Percentiles rank a stretch among this genome's conserved stretches.
phyloP scores from a whole-genome alignment of 768 basidiomycete genomes.

The Obba rivulosa region DNA sequence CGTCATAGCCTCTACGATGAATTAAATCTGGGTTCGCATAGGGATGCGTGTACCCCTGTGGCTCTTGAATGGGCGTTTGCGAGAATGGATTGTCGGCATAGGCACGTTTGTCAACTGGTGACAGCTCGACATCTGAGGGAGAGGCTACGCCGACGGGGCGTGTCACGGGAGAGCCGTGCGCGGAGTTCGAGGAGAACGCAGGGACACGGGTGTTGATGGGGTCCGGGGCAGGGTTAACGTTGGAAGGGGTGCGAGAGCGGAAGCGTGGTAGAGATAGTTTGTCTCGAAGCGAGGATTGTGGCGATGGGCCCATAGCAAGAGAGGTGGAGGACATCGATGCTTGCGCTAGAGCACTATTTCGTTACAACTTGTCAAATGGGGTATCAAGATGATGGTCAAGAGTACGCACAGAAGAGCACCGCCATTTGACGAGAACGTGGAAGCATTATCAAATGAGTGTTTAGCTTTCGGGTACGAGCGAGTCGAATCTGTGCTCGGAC shows the following conservation, averaged over 20 bases:
- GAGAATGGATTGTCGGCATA: constrained; percentile 24
- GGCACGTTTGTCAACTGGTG: constrained; percentile 5
- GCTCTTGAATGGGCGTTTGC: constrained; percentile 28
- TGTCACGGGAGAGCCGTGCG: constrained; percentile 8
- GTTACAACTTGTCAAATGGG: constrained; percentile 1
- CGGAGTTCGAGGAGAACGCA: constrained; percentile 8
- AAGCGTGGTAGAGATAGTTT: constrained; percentile 40
- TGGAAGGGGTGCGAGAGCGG: constrained; percentile 27
- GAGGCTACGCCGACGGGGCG: constrained; percentile 13
- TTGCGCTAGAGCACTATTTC: constrained; percentile 50
- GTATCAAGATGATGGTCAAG: constrained; percentile 1
- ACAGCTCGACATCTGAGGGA: constrained; percentile 12
- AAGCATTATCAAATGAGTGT: constrained; percentile 54
- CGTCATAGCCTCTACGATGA: constrained; percentile 3
- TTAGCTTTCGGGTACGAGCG: constrained; percentile 46
- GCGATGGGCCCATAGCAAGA: constrained; percentile 31
- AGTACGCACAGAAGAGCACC: constrained; percentile 57
- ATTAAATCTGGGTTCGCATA: constrained; percentile 78
- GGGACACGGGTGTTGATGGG: constrained; percentile 15
- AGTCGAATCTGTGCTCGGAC: constrained; percentile 64
- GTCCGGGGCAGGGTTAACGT: constrained; percentile 27
- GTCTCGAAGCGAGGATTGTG: constrained; percentile 31
- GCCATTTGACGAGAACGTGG: constrained; percentile 45
- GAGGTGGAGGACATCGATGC: constrained; percentile 57
- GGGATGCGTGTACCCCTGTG: constrained; percentile 48